A percentile compares a stretch with the other conserved stretches of the same genome.
Conservation (phyloP, 345 rosid genomes). For the Mallotus nudiflorus region DNA sequence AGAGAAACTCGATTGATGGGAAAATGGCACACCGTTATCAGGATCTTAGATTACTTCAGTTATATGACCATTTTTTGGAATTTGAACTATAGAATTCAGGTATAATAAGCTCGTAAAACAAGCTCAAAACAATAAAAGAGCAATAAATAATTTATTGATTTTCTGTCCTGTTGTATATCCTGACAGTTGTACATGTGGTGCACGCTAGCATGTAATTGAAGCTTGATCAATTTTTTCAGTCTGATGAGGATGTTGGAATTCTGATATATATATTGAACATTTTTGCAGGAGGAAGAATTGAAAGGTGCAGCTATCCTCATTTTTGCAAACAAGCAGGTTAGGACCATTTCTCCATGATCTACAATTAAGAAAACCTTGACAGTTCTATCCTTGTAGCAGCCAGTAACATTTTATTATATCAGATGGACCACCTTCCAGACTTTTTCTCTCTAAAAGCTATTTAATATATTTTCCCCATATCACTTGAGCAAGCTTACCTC, state of each 20-base stretch:
- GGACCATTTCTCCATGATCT: background rate
- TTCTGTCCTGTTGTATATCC: background rate
- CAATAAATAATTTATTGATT: background rate
- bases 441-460: background rate
- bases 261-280: background rate
- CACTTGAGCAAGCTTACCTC: background rate
- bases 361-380: background rate
- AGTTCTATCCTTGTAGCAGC: background rate
- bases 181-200: background rate
- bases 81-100: background rate
- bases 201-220: background rate
- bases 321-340: slow-evolving; percentile 62
- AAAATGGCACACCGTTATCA: background rate
- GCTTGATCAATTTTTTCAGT: background rate
- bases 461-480: background rate
- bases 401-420: too few species aligned
- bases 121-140: background rate
- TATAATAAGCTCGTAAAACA: background rate
- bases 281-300: slow-evolving; percentile 52
- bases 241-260: background rate
- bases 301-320: slow-evolving; percentile 55
- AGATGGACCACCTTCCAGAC: background rate
- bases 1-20: background rate
- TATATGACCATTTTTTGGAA: background rate
- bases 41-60: background rate